Percentiles rank a stretch among this genome's conserved stretches.
Evolutionary conservation across 2,329 filamentous ascomycete species (phyloP).

Genomic region (Xylariaceae sp.): DNA sequence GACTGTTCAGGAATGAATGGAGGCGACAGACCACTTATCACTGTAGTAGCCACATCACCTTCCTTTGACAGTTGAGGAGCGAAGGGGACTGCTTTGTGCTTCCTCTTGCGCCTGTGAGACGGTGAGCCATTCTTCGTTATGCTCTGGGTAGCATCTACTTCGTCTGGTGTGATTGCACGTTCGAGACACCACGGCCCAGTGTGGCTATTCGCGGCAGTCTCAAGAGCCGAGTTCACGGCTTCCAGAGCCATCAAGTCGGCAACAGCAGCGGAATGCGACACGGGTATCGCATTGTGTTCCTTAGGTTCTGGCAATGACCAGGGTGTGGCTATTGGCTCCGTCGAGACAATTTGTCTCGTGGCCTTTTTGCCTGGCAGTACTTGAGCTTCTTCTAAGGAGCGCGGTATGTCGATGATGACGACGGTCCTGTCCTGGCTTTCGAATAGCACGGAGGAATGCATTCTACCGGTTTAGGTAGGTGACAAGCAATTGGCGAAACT

Average conservation of each 20-base stretch:
- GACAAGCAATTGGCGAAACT: not conserved
- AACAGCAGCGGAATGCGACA: slow-evolving; percentile 46
- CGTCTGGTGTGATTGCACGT: slow-evolving; percentile 28
- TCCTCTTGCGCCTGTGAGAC: slow-evolving; percentile 18
- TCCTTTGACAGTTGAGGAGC: not conserved
- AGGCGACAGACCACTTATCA: too few relatives aligned
- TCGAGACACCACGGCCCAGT: slow-evolving; percentile 47
- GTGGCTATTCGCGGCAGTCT: slow-evolving; percentile 32
- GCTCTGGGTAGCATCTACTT: not conserved
- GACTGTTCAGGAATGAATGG: slow-evolving; percentile 42
- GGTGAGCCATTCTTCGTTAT: not conserved
- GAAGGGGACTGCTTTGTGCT: not conserved
- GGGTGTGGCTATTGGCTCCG: slow-evolving; percentile 40
- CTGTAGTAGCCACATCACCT: not conserved
- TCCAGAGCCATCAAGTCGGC: slow-evolving; percentile 54
- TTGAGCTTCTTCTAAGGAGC: slow-evolving; percentile 67
- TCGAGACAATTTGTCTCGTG: slow-evolving; percentile 45
- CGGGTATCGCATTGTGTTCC: slow-evolving; percentile 32
- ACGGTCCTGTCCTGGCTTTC: slow-evolving; percentile 49
- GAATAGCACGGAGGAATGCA: slow-evolving; percentile 48
- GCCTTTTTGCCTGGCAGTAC: slow-evolving; percentile 39
- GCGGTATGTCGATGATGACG: slow-evolving; percentile 66
- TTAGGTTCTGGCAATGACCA: slow-evolving; percentile 56
- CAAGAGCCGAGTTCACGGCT: slow-evolving; percentile 43
- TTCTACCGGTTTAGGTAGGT: slow-evolving; percentile 1